These are phyloP conservation scores for Cucurbita maxima DNA, from an alignment of 306 rosid genomes.

Conservation along the genomic window DNA sequence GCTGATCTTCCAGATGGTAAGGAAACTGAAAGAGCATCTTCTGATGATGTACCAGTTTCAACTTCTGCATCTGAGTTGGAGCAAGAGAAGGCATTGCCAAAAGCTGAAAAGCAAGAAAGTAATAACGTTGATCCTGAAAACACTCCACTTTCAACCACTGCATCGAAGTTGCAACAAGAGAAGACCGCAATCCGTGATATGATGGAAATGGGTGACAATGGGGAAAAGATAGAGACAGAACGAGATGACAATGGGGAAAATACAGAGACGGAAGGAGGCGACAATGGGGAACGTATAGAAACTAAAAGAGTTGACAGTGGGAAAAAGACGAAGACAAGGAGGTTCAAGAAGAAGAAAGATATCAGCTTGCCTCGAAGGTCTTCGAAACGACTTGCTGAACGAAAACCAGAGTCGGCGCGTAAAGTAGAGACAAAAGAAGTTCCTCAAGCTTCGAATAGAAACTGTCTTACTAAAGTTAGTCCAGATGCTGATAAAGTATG, in stretches of 20 bases:
- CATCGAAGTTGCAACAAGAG: not conserved
- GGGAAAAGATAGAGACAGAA: slow-evolving; percentile 1
- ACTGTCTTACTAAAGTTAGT: slow-evolving; percentile 17
- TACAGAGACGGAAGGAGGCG: slow-evolving; percentile 14
- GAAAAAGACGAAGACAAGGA: slow-evolving; percentile 12
- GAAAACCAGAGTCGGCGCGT: slow-evolving; percentile 29
- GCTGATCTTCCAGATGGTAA: slow-evolving; percentile 6
- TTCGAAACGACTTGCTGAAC: slow-evolving; percentile 65
- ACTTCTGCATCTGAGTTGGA: not conserved
- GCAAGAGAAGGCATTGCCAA: slow-evolving; percentile 3
- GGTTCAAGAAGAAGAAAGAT: slow-evolving; percentile 22
- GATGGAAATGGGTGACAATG: slow-evolving; percentile 3
- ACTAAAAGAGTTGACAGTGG: slow-evolving; percentile 1
- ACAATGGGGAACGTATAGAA: not conserved
- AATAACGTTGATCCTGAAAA: slow-evolving; percentile 6
- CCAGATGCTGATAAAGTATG: slow-evolving; percentile 16
- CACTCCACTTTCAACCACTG: slow-evolving; percentile 9
- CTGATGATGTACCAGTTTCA: slow-evolving; percentile 13
- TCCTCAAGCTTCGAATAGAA: slow-evolving; percentile 24
- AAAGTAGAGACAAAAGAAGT: slow-evolving; percentile 21
- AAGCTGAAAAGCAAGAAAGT: slow-evolving; percentile 8
- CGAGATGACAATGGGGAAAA: not conserved
- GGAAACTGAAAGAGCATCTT: not conserved
- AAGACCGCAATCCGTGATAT: not conserved
- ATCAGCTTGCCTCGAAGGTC: slow-evolving; percentile 31